Conservation (phyloP, 768 basidiomycete genomes). For the Imleria badia region DNA sequence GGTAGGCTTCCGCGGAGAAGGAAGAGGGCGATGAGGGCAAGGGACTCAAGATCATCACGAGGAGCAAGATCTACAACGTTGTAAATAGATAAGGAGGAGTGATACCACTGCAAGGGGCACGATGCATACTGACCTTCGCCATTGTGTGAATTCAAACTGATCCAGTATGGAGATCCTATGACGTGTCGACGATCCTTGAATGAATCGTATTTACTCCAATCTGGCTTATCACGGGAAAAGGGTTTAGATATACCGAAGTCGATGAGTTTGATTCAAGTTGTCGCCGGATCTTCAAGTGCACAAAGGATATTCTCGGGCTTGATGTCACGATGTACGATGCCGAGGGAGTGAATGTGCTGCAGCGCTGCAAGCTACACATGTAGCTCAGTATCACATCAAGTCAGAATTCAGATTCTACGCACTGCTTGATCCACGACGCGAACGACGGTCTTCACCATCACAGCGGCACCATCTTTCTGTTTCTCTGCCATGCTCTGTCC, state of each 20-base stretch:
- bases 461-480: background rate
- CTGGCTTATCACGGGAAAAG: background rate
- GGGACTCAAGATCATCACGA: slow-evolving; percentile 1
- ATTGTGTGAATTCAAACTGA: slow-evolving; percentile 2
- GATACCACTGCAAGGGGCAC: no score
- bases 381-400: background rate
- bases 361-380: background rate
- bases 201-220: background rate
- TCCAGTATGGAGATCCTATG: background rate
- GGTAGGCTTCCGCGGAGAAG: slow-evolving; percentile 3
- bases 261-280: background rate
- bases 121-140: background rate
- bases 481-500: background rate
- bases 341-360: background rate
- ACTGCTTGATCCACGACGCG: background rate
- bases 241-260: slow-evolving; percentile 4
- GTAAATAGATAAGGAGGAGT: background rate
- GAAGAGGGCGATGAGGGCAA: background rate
- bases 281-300: background rate
- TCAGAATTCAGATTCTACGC: background rate
- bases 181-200: background rate
- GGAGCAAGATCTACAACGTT: background rate
- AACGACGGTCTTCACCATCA: background rate
- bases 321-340: slow-evolving; percentile 1
- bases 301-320: slow-evolving; percentile 4